Base-by-base conservation (phyloP, 345 rosid genomes). In the Salix arbutifolia region DNA sequence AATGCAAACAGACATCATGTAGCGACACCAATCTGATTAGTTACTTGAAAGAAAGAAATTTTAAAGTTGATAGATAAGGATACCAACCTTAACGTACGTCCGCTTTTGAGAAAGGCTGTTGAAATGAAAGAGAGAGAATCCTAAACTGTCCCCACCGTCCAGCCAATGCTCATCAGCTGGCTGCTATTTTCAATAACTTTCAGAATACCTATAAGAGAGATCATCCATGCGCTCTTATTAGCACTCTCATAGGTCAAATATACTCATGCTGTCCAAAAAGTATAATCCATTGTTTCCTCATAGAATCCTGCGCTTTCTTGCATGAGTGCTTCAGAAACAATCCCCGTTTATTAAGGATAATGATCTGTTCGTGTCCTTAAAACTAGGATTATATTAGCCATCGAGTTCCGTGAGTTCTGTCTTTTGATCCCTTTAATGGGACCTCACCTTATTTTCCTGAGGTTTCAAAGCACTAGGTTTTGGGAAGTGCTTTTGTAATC, bases 391-490 rank as follows among this genome's bases (percentile, higher is more conserved):
- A 17, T 64, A 65, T 50, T 50, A 21, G 53, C 42, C 67, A 62
- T 82, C 74, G 89, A 82, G 83, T 74, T 84, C 74, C 73, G 83
- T 74, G 72, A 78, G 44, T 76, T 79, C 81, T 76, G 83, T 71
- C 79, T 52, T 38, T 65, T 72, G 53, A 8, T 68, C 17, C 23
- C 31, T 74, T 50, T 50, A 14, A 53, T 28, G 60, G 33, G 71
- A 67, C 25, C 37, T 28, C 12, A 65, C 74, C 84, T 67, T 68
- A 71, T 78, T 83, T 66, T 80, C 83, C 30, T 71, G 86, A 73
- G 28, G 75, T 68, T 84, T 86, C 84, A 82, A 79, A 87, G 85
- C 90, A 86, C 87, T 65, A 87, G 86, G 78, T 35, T 71, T 77
- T 67, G 83, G 74, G 40, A 40, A 76, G 71, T 70, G 83, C 66